Conservation (phyloP, 148 eudicot species). For the Rhododendron mucronatum region DNA sequence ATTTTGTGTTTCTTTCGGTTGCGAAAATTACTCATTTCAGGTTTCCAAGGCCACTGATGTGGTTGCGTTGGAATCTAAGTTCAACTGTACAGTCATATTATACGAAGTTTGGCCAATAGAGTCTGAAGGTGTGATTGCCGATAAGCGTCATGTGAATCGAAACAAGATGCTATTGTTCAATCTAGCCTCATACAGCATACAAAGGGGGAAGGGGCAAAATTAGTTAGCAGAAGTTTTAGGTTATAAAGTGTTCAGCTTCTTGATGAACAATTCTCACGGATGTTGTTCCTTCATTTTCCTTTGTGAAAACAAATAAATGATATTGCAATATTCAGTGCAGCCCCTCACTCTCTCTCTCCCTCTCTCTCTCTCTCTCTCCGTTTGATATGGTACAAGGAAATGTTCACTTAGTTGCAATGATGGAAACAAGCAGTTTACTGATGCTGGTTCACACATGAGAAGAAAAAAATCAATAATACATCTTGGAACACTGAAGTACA, state of each 20-base stretch:
- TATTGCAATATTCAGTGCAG: not conserved
- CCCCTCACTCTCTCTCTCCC: not conserved
- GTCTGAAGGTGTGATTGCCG: not conserved
- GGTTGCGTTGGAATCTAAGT: not conserved
- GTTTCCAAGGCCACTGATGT: not conserved
- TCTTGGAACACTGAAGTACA: too few species aligned
- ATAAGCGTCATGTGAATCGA: not conserved
- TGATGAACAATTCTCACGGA: not conserved
- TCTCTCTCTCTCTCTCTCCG: not conserved
- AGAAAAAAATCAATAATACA: too few species aligned
- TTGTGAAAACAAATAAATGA: not conserved
- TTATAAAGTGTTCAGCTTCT: not conserved
- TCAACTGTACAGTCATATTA: slow-evolving; percentile 13
- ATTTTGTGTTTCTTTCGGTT: not conserved
- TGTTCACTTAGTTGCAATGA: too few species aligned
- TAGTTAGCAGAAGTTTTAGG: not conserved
- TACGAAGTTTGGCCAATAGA: not conserved
- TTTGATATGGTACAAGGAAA: too few species aligned
- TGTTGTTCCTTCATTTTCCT: not conserved
- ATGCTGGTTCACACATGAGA: too few species aligned
- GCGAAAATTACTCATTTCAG: not conserved
- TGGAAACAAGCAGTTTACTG: too few species aligned
- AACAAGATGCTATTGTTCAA: not conserved
- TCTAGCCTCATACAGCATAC: not conserved
- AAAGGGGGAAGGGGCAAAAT: not conserved